Conservation (phyloP, 2,329 filamentous ascomycete species). For the Stachybotrys chlorohalonatus region DNA sequence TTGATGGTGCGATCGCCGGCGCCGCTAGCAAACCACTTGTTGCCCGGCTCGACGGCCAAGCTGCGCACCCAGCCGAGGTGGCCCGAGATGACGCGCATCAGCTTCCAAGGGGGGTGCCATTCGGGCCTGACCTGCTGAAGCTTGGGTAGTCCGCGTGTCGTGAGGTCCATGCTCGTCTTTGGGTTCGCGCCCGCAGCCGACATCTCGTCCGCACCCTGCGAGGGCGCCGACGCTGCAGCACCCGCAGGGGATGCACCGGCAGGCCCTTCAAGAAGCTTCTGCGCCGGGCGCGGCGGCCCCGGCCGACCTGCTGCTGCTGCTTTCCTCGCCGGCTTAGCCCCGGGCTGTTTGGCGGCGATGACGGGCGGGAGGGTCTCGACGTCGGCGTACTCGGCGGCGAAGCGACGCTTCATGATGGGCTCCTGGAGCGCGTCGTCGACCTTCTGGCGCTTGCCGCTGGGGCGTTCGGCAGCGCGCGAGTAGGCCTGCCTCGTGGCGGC, state of each 20-base stretch:
- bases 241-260: slow-evolving; percentile 26
- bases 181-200: slow-evolving; percentile 9
- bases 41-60: slow-evolving; percentile 87
- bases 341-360: slow-evolving; percentile 69
- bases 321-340: slow-evolving; percentile 15
- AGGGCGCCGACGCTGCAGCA: slow-evolving; percentile 13
- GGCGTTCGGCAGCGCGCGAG: slow-evolving; percentile 13
- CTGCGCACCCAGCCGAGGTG: slow-evolving; percentile 91
- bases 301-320: background rate
- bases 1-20: slow-evolving; percentile 96
- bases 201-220: background rate
- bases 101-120: slow-evolving; percentile 97
- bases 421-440: slow-evolving; percentile 24
- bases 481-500: slow-evolving; percentile 22
- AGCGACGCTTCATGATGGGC: slow-evolving; percentile 34
- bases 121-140: slow-evolving; percentile 59
- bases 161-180: slow-evolving; percentile 18
- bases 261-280: slow-evolving; percentile 29
- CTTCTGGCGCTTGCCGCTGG: slow-evolving; percentile 27
- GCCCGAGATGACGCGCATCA: slow-evolving; percentile 94
- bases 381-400: slow-evolving; percentile 66
- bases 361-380: slow-evolving; percentile 69
- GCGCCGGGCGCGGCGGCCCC: slow-evolving; percentile 12
- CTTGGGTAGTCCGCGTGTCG: slow-evolving; percentile 16
- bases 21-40: slow-evolving; percentile 95